phyloP scores from a whole-genome alignment of 306 rosid species.

The Vigna nakashimae region DNA sequence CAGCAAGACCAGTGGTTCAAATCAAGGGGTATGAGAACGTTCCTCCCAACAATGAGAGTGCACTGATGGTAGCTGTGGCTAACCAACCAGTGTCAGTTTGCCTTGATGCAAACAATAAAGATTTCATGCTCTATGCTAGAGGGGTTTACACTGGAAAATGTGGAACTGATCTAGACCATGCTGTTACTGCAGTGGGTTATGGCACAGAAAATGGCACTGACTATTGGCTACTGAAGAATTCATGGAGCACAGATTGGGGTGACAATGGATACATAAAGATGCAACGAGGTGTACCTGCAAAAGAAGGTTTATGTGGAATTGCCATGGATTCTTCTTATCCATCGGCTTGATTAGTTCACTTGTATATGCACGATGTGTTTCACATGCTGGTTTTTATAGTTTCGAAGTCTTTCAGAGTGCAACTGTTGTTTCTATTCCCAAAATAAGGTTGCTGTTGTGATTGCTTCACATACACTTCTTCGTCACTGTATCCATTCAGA shows the following conservation, averaged over 20 bases:
- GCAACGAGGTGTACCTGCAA: constrained; percentile 11
- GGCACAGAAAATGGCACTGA: constrained; percentile 24
- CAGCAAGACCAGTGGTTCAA: not conserved
- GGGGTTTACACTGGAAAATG: constrained; percentile 21
- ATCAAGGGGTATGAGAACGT: constrained; percentile 42
- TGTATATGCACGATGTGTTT: not conserved
- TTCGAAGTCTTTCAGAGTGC: not conserved
- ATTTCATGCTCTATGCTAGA: constrained; percentile 24
- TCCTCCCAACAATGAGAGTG: constrained; percentile 22
- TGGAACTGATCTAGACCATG: constrained; percentile 34
- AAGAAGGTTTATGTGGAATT: constrained; percentile 37
- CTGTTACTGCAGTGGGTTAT: constrained; percentile 36
- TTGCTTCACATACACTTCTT: no score
- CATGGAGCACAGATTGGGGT: constrained; percentile 39
- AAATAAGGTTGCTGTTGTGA: no score
- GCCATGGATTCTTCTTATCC: constrained; percentile 42
- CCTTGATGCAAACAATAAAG: constrained; percentile 19
- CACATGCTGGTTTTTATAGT: not conserved
- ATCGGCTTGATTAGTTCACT: not conserved
- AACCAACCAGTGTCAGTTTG: constrained; percentile 44
- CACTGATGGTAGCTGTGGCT: constrained; percentile 25
- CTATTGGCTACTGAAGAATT: constrained; percentile 39
- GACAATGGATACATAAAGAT: constrained; percentile 38
- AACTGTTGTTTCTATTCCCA: not conserved
- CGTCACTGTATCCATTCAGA: no score